These are phyloP conservation scores for Collybiopsis luxurians DNA, from an alignment of 768 basidiomycete genomes.

Conservation along the genomic window DNA sequence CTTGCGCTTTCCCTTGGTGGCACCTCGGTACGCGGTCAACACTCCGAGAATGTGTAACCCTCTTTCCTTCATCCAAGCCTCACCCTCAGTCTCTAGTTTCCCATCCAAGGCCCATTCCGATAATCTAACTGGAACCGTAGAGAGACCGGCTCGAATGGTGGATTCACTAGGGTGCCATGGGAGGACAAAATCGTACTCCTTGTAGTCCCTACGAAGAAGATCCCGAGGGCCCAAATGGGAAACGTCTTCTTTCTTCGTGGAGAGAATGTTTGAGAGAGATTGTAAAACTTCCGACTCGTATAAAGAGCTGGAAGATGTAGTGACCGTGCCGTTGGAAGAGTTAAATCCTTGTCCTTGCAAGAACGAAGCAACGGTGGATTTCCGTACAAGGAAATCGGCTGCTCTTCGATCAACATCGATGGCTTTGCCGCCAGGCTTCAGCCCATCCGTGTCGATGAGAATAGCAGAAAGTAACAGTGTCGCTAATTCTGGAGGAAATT, in stretches of 20 bases:
- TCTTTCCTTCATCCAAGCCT: constrained; percentile 65
- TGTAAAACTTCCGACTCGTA: constrained; percentile 42
- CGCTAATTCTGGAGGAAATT: constrained; percentile 62
- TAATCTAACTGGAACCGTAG: constrained; percentile 76
- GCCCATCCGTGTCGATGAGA: constrained; percentile 82
- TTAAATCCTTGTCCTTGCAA: constrained; percentile 18
- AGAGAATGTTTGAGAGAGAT: constrained; percentile 45
- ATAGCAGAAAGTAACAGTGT: constrained; percentile 79
- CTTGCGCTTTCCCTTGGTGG: constrained; percentile 28
- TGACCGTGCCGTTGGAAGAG: constrained; percentile 9
- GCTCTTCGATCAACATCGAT: constrained; percentile 60
- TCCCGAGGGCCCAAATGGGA: constrained; percentile 68
- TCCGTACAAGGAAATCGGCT: constrained; percentile 60
- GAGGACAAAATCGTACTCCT: constrained; percentile 64
- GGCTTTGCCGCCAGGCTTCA: constrained; percentile 79
- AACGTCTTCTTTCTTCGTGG: constrained; percentile 63
- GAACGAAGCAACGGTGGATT: constrained; percentile 40
- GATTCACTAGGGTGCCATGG: constrained; percentile 33
- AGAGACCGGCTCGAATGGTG: constrained; percentile 66
- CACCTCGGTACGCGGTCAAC: constrained; percentile 66
- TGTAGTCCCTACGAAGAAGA: constrained; percentile 92
- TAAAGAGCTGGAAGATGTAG: constrained; percentile 24
- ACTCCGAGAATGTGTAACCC: constrained; percentile 71
- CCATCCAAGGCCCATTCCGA: constrained; percentile 51
- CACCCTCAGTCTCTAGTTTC: constrained; percentile 34